Conservation (phyloP, 108 stramenopile genomes). For the Cyclostephanos tholiformis region DNA sequence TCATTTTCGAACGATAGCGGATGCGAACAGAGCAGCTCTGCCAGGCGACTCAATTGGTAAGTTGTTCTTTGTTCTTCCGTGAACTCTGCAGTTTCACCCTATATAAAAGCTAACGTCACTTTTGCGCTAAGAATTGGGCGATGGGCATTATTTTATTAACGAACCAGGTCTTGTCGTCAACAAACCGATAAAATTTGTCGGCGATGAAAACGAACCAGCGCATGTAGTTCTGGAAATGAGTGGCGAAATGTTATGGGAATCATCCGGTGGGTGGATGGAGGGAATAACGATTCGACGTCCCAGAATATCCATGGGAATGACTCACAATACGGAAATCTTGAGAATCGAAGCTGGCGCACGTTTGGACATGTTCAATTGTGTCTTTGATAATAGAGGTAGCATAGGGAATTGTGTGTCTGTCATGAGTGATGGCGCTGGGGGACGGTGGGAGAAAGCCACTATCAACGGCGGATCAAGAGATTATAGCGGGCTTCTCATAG, state of each 20-base stretch:
- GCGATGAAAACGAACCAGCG: conserved; percentile 81
- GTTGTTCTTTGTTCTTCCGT: conserved; percentile 6
- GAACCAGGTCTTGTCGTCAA: conserved; percentile 65
- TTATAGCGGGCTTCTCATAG: conserved; percentile 30
- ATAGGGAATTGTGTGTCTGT: conserved; percentile 47
- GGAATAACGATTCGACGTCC: conserved; percentile 84
- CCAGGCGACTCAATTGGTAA: conserved; percentile 85
- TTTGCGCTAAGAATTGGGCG: conserved; percentile 60
- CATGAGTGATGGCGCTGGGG: conserved; percentile 25
- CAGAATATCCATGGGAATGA: conserved; percentile 51
- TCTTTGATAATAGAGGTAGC: conserved; percentile 72
- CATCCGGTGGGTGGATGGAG: conserved; percentile 76
- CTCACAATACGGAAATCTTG: conserved; percentile 50
- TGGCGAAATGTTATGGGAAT: conserved; percentile 70
- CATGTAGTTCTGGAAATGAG: conserved; percentile 85
- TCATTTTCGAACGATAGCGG: conserved; percentile 70
- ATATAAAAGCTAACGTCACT: not conserved
- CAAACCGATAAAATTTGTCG: conserved; percentile 68
- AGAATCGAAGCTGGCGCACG: conserved; percentile 51
- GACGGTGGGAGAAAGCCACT: conserved; percentile 35
- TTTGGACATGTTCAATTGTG: conserved; percentile 63
- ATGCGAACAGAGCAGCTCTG: conserved; percentile 63
- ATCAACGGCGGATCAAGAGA: conserved; percentile 29
- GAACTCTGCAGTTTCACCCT: not conserved
- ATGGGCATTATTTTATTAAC: conserved; percentile 86